Evolutionary conservation across 305 asterid species (phyloP).

Genomic region (Fraxinus angustifolia): DNA sequence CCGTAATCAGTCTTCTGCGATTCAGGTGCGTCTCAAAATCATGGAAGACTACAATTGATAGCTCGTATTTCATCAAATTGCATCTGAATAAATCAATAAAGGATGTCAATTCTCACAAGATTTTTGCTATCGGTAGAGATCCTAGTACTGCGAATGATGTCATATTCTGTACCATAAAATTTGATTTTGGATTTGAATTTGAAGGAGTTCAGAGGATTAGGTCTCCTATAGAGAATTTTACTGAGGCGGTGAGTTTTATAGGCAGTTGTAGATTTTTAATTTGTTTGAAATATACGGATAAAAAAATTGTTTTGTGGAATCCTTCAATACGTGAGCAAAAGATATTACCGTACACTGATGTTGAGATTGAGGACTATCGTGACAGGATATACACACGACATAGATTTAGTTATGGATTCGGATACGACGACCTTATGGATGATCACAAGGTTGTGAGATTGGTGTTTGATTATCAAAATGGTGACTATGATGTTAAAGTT

Average conservation of each 20-base stretch:
- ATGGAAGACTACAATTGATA: not conserved
- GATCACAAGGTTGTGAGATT: conserved; percentile 11
- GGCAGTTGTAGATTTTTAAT: conserved; percentile 6
- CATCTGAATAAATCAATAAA: not conserved
- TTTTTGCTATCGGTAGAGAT: not conserved
- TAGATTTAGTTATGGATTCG: not conserved
- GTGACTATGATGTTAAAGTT: not conserved
- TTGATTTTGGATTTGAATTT: not conserved
- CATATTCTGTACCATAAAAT: not conserved
- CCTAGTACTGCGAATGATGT: not conserved
- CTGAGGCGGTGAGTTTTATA: not conserved
- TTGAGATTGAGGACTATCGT: not conserved
- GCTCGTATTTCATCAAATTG: not conserved
- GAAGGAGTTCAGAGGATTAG: not conserved
- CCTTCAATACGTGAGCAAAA: not conserved
- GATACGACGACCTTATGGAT: not conserved
- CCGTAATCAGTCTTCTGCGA: not conserved
- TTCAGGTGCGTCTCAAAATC: not conserved
- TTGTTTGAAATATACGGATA: not conserved
- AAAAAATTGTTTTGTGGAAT: not conserved
- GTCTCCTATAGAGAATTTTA: not conserved
- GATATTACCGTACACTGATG: not conserved
- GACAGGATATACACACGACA: not conserved
- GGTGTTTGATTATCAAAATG: not conserved
- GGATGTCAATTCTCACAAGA: not conserved